phyloP scores from a whole-genome alignment of 1,284 basidiomycete genomes.

The Ceratobasidium sp. region DNA sequence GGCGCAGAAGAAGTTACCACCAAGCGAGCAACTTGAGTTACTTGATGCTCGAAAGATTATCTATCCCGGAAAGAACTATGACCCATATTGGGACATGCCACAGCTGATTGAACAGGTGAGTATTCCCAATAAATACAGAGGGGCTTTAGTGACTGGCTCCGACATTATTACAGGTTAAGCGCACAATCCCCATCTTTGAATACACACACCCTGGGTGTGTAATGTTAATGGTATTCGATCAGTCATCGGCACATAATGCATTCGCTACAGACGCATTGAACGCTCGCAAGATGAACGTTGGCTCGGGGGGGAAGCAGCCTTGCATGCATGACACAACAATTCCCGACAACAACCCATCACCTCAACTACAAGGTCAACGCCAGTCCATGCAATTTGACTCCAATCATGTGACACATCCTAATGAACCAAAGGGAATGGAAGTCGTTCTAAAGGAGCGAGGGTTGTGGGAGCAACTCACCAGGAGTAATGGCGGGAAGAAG shows the following conservation, averaged over 20 bases:
- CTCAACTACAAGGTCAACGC: neutral
- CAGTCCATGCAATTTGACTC: slow-evolving; percentile 1
- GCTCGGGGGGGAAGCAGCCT: neutral
- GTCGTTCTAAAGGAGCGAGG: slow-evolving; percentile 57
- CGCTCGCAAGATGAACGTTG: slow-evolving; percentile 57
- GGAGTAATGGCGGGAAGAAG: neutral
- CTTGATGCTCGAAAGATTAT: slow-evolving; percentile 13
- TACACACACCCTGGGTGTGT: slow-evolving; percentile 52
- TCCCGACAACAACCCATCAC: neutral
- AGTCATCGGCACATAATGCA: slow-evolving; percentile 56
- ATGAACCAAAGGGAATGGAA: slow-evolving; percentile 57
- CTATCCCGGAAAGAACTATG: slow-evolving; percentile 9
- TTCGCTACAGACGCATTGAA: slow-evolving; percentile 54
- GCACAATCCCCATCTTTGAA: slow-evolving; percentile 54
- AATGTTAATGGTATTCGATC: slow-evolving; percentile 57
- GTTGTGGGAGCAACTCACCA: slow-evolving; percentile 49
- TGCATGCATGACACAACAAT: neutral
- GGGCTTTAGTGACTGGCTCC: too few relatives aligned
- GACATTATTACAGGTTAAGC: slow-evolving; percentile 1
- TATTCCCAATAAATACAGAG: too few relatives aligned
- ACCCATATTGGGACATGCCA: slow-evolving; percentile 11
- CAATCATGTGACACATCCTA: slow-evolving; percentile 33
- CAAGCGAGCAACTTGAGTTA: neutral
- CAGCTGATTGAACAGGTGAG: slow-evolving; percentile 12
- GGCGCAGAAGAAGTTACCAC: neutral